Conservation (phyloP, 1,284 basidiomycete genomes). For the Marasmius oreades region DNA sequence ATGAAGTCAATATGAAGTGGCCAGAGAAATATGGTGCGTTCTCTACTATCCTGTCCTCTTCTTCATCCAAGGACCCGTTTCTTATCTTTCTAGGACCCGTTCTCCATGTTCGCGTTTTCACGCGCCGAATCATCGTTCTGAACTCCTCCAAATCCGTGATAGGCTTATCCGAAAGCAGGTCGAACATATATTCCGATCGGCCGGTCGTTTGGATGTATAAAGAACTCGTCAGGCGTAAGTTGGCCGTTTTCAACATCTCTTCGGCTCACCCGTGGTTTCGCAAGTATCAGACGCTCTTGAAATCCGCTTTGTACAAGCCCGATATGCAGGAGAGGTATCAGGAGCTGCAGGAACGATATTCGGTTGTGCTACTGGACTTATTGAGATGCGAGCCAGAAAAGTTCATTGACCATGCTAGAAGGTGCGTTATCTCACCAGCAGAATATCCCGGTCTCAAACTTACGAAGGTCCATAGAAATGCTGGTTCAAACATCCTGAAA, state of each 20-base stretch:
- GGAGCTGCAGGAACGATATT: not conserved
- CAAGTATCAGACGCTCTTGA: not conserved
- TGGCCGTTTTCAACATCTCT: not conserved
- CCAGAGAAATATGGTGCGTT: not conserved
- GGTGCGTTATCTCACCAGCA: not conserved
- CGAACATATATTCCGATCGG: not conserved
- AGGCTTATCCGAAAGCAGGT: not conserved
- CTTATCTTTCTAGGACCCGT: not conserved
- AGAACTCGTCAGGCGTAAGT: not conserved
- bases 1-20: not conserved
- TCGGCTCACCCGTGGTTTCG: not conserved
- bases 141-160: not conserved
- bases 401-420: not conserved
- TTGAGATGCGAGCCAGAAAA: not conserved
- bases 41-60: not conserved
- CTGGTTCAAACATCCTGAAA: not conserved
- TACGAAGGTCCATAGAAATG: not conserved
- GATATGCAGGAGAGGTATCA: not conserved
- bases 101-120: not conserved
- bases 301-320: not conserved
- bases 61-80: not conserved
- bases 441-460: not conserved
- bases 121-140: not conserved
- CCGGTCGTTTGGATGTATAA: not conserved
- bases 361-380: not conserved